Evolutionary conservation across 2,329 filamentous ascomycete genomes (phyloP).

Genomic region (Chaetomiaceae sp.): DNA sequence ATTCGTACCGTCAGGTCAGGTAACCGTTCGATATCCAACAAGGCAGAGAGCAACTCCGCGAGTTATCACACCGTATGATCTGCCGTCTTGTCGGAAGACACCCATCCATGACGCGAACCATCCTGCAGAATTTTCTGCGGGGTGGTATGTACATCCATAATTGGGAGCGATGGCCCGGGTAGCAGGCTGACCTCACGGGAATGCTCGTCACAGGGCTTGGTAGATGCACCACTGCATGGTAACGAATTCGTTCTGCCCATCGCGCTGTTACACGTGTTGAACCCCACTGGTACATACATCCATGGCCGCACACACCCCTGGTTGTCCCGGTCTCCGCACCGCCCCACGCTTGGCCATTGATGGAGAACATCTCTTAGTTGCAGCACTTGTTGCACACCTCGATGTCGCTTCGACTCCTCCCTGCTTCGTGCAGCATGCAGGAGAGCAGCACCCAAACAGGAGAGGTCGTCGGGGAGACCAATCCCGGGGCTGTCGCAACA

Average conservation of each 20-base stretch:
- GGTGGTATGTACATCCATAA: too few species aligned
- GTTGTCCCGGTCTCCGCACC: conserved; percentile 1
- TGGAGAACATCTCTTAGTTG: not conserved
- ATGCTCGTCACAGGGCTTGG: not conserved
- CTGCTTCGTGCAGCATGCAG: conserved; percentile 16
- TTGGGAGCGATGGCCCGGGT: too few species aligned
- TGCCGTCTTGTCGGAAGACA: not conserved
- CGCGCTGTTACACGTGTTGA: conserved; percentile 24
- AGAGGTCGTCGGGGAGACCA: conserved; percentile 1
- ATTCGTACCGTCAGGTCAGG: too few species aligned
- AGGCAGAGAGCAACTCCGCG: too few species aligned
- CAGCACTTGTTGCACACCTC: too few species aligned
- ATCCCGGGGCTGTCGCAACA: not conserved
- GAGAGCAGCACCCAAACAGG: conserved; percentile 7
- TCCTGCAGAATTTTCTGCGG: conserved; percentile 1
- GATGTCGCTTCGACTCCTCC: not conserved
- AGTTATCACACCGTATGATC: too few species aligned
- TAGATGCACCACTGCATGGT: conserved; percentile 13
- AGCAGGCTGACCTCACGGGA: too few species aligned
- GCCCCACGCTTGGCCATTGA: not conserved
- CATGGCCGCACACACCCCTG: too few species aligned
- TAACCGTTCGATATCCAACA: too few species aligned
- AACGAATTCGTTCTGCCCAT: conserved; percentile 14
- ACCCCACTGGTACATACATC: conserved; percentile 17
- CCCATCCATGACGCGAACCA: conserved; percentile 1